Evolutionary conservation across 495 filamentous ascomycete species (phyloP).

Genomic region (Peziza echinospora): DNA sequence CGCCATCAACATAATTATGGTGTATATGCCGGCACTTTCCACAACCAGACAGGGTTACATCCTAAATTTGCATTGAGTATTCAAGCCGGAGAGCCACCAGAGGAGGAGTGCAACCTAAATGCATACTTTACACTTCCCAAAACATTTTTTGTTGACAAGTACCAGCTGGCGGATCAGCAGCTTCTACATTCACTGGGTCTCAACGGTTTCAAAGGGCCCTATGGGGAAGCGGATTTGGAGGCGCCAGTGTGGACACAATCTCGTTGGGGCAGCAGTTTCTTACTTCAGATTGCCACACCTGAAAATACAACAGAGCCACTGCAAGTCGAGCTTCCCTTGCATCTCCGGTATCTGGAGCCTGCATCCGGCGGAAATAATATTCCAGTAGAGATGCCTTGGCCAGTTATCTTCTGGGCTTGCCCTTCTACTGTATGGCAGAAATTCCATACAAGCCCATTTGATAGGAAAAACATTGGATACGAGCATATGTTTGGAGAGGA

Average conservation of each 20-base stretch:
- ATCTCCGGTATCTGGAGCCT: conserved; percentile 59
- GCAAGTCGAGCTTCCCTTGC: conserved; percentile 48
- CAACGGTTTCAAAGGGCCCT: conserved; percentile 34
- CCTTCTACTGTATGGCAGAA: conserved; percentile 40
- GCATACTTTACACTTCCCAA: conserved; percentile 76
- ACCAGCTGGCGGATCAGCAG: conserved; percentile 53
- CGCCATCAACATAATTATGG: conserved; percentile 44
- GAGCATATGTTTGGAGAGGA: conserved; percentile 59
- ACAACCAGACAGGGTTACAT: conserved; percentile 62
- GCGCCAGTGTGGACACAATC: conserved; percentile 61
- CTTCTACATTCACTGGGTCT: conserved; percentile 61
- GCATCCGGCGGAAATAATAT: conserved; percentile 26
- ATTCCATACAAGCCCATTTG: conserved; percentile 68
- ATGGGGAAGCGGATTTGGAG: conserved; percentile 77
- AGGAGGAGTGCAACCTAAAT: conserved; percentile 42
- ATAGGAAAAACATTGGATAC: conserved; percentile 62
- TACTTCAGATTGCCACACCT: conserved; percentile 41
- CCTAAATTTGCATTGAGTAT: conserved; percentile 49
- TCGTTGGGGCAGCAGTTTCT: conserved; percentile 59
- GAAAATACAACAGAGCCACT: neutral
- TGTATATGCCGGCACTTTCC: conserved; percentile 32
- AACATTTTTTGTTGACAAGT: conserved; percentile 63
- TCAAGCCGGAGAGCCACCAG: conserved; percentile 22
- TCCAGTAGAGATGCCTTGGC: conserved; percentile 41
- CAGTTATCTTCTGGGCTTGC: conserved; percentile 87